Conservation (phyloP, 208 protist genomes). For the Acanthamoeba triangularis region DNA sequence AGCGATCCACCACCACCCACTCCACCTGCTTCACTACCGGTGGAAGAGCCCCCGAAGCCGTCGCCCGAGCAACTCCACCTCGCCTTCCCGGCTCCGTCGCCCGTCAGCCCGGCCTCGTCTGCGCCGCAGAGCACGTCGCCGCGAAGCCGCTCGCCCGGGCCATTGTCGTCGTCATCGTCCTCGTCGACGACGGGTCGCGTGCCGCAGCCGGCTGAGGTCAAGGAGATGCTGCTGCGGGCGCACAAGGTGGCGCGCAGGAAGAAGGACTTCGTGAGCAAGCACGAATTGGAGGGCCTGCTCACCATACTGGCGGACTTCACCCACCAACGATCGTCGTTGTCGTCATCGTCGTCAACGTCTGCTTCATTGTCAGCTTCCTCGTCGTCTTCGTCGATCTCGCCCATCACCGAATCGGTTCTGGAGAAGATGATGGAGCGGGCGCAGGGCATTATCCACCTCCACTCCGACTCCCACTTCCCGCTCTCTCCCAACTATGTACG, state of each 20-base stretch:
- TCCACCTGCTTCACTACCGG: neutral
- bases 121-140: no score
- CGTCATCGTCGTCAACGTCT: no score
- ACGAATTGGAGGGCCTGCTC: neutral
- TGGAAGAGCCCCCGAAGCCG: neutral
- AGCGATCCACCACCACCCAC: neutral
- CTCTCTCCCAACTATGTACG: neutral
- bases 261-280: neutral
- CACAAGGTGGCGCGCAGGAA: neutral
- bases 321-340: neutral
- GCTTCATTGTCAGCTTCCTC: neutral
- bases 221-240: constrained; percentile 1
- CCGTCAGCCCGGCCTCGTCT: neutral
- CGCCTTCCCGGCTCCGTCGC: neutral
- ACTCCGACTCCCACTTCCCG: neutral
- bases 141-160: no score
- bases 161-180: neutral
- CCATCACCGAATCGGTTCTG: neutral
- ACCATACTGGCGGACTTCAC: constrained; percentile 10
- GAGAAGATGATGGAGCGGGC: constrained; percentile 23
- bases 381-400: neutral
- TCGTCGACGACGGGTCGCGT: neutral
- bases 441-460: neutral
- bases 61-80: neutral
- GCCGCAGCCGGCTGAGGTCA: neutral